Evolutionary conservation across 345 rosid species (phyloP).

Genomic region (Arabis alpina): DNA sequence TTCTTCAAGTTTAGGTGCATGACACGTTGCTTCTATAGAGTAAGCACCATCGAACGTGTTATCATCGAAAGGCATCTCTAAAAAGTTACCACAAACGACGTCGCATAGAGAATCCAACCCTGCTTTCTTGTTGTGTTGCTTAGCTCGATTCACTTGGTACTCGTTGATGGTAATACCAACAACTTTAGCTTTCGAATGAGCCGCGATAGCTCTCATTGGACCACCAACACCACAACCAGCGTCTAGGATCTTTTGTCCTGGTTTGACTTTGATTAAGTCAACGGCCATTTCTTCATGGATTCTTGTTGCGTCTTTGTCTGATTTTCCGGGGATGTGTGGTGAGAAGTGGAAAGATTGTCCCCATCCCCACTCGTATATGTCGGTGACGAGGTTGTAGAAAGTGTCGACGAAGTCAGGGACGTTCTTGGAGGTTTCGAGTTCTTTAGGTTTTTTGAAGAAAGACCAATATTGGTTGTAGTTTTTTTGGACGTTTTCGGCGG

Average conservation of each 20-base stretch:
- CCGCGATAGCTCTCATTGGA: constrained; percentile 98
- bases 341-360: constrained; percentile 99
- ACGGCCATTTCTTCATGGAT: constrained; percentile 89
- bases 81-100: constrained; percentile 87
- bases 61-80: constrained; percentile 81
- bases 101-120: constrained; percentile 77
- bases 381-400: constrained; percentile 89
- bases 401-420: constrained; percentile 96
- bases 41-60: constrained; percentile 91
- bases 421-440: constrained; percentile 76
- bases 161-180: constrained; percentile 96
- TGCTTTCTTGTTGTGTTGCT: constrained; percentile 84
- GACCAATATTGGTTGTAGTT: constrained; percentile 86
- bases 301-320: constrained; percentile 86
- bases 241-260: constrained; percentile 68
- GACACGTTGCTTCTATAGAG: constrained; percentile 97
- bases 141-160: constrained; percentile 90
- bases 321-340: constrained; percentile 74
- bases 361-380: constrained; percentile 99
- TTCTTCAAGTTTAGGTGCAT: constrained; percentile 90
- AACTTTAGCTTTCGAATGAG: constrained; percentile 82
- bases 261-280: constrained; percentile 69
- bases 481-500: constrained; percentile 78
- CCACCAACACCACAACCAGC: constrained; percentile 98
- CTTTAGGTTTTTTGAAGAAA: constrained; percentile 84